Conservation (phyloP, 2,329 filamentous ascomycete genomes). For the Aspergillus brunneoviolaceus region DNA sequence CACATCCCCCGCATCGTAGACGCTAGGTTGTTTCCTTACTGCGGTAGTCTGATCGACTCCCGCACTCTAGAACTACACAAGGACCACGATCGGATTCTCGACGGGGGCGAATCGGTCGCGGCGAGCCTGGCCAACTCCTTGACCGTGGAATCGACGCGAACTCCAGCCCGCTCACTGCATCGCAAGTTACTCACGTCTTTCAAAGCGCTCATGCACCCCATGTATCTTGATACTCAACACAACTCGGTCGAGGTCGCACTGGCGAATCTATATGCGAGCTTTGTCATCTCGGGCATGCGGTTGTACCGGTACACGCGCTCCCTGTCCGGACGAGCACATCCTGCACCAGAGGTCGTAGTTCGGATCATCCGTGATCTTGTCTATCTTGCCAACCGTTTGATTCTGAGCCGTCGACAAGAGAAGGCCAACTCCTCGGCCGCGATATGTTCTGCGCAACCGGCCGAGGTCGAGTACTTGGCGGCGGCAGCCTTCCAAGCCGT, state of each 20-base stretch:
- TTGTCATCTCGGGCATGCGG: conserved; percentile 76
- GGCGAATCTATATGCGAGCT: conserved; percentile 71
- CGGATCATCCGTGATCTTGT: conserved; percentile 65
- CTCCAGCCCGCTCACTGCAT: conserved; percentile 74
- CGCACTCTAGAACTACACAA: conserved; percentile 72
- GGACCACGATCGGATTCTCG: conserved; percentile 54
- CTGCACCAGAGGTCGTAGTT: conserved; percentile 60
- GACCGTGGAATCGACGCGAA: conserved; percentile 72
- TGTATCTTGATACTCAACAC: conserved; percentile 59
- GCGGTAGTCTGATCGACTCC: conserved; percentile 75
- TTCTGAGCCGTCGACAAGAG: conserved; percentile 54
- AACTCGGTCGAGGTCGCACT: conserved; percentile 71
- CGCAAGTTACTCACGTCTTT: conserved; percentile 74
- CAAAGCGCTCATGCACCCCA: conserved; percentile 74
- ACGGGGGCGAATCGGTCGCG: conserved; percentile 52
- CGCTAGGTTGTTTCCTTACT: conserved; percentile 72
- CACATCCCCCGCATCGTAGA: conserved; percentile 53
- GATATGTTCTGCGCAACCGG: conserved; percentile 60
- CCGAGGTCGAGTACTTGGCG: conserved; percentile 64
- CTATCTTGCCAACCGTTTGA: conserved; percentile 62
- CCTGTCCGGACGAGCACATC: conserved; percentile 55
- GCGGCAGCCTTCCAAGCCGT: conserved; percentile 69
- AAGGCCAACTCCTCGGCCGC: conserved; percentile 16
- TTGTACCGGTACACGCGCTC: conserved; percentile 61
- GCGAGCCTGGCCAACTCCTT: conserved; percentile 66